Evolutionary conservation across 345 rosid species (phyloP).

Genomic region (Eucalyptus pumila): DNA sequence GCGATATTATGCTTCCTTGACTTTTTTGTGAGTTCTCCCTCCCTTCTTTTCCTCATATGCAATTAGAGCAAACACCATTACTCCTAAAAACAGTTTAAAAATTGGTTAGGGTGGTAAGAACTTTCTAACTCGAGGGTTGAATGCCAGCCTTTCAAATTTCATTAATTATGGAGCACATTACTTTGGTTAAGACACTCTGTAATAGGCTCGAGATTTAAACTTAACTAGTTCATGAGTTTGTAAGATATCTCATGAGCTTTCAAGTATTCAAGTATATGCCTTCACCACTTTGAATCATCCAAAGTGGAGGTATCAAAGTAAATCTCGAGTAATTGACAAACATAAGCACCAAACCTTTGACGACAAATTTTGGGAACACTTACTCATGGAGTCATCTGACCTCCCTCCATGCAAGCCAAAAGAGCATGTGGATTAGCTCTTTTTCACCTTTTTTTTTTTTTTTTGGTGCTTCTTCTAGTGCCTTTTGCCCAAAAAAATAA

Average conservation of each 20-base stretch:
- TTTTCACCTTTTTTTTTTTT: background rate
- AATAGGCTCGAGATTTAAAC: background rate
- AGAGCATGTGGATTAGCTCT: background rate
- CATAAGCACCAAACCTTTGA: background rate
- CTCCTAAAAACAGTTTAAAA: background rate
- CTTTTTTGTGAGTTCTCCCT: background rate
- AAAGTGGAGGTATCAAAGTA: background rate
- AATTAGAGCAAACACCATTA: background rate
- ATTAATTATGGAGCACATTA: background rate
- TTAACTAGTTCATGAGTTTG: background rate
- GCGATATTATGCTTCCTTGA: background rate
- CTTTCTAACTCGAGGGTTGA: background rate
- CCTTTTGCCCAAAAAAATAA: background rate
- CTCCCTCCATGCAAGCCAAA: background rate
- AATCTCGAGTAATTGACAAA: background rate
- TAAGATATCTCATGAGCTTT: background rate
- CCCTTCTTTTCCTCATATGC: background rate
- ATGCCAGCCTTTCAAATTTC: background rate
- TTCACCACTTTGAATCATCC: background rate
- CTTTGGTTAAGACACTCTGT: background rate
- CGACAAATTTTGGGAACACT: background rate
- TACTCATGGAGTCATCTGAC: background rate
- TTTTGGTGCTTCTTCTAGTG: background rate
- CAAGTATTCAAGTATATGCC: background rate
- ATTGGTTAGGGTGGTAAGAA: background rate